phyloP scores from a whole-genome alignment of 306 rosid genomes.

The Vigna angularis region DNA sequence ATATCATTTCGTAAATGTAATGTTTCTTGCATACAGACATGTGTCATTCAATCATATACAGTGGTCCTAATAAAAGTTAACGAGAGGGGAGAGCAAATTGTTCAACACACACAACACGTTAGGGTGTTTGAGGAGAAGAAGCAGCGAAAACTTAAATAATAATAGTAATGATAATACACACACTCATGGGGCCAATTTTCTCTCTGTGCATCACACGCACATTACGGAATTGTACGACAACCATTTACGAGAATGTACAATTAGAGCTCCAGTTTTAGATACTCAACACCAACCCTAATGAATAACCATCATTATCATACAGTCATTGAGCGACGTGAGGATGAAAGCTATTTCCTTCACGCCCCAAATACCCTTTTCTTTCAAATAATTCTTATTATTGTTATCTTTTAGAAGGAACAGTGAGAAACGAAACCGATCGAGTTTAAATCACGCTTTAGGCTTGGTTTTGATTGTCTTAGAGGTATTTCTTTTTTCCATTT shows the following conservation, averaged over 20 bases:
- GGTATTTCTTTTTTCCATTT: constrained; percentile 50
- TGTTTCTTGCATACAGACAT: constrained; percentile 36
- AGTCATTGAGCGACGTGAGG: constrained; percentile 9
- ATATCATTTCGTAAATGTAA: constrained; percentile 26
- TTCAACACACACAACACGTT: neutral
- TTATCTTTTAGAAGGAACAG: neutral
- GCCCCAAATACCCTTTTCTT: no score
- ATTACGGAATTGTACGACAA: constrained; percentile 41
- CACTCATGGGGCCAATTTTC: constrained; percentile 31
- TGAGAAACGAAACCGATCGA: neutral
- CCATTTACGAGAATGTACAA: constrained; percentile 22
- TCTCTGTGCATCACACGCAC: constrained; percentile 28
- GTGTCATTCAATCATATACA: constrained; percentile 30
- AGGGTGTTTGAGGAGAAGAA: neutral
- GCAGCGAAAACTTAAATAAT: neutral
- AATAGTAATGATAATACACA: neutral
- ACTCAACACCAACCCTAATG: neutral
- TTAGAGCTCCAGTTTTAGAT: constrained; percentile 22
- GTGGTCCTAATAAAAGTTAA: constrained; percentile 37
- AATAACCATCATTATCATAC: constrained; percentile 33
- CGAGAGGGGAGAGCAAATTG: constrained; percentile 2
- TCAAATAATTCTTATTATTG: no score
- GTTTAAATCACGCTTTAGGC: constrained; percentile 18
- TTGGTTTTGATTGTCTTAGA: constrained; percentile 29
- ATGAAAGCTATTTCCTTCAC: no score